A percentile compares a stretch with the other conserved stretches of the same genome.
These are phyloP conservation scores for Jaltomata sinuosa DNA, from an alignment of 257 asterid species.

Conservation along the genomic window DNA sequence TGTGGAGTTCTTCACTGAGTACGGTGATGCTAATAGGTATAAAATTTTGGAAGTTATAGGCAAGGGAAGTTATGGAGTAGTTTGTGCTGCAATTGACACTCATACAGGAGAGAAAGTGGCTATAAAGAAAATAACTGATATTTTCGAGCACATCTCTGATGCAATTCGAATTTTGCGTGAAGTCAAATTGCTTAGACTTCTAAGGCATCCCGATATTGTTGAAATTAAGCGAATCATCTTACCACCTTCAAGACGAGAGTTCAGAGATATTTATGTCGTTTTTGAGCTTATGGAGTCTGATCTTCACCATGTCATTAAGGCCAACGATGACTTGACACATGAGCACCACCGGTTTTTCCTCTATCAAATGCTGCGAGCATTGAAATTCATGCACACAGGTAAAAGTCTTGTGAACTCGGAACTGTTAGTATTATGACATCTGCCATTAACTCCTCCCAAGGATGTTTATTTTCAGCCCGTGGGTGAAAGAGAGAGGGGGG, in stretches of 20 bases:
- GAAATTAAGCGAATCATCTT: constrained; percentile 83
- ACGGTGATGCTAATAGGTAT: constrained; percentile 81
- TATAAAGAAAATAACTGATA: constrained; percentile 77
- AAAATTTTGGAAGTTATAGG: constrained; percentile 82
- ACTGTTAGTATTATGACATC: background rate
- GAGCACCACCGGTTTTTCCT: constrained; percentile 91
- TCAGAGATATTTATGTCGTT: constrained; percentile 78
- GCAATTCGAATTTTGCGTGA: constrained; percentile 83
- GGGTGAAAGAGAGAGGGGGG: background rate
- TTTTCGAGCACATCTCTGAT: constrained; percentile 82
- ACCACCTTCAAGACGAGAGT: constrained; percentile 84
- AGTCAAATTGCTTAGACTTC: constrained; percentile 76
- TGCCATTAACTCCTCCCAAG: background rate
- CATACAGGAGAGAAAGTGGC: constrained; percentile 91
- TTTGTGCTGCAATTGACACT: constrained; percentile 84
- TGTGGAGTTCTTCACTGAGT: constrained; percentile 65
- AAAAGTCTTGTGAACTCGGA: background rate
- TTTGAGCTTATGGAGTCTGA: constrained; percentile 97
- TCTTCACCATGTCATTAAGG: constrained; percentile 93
- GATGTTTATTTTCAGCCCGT: background rate
- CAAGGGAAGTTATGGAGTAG: constrained; percentile 96
- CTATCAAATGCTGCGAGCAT: constrained; percentile 83
- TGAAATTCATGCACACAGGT: constrained; percentile 94
- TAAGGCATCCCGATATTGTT: constrained; percentile 90
- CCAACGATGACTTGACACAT: constrained; percentile 84